Percentiles rank a stretch among this genome's conserved stretches.
phyloP scores from a whole-genome alignment of 768 basidiomycete species.

The Amanita brunnescens region DNA sequence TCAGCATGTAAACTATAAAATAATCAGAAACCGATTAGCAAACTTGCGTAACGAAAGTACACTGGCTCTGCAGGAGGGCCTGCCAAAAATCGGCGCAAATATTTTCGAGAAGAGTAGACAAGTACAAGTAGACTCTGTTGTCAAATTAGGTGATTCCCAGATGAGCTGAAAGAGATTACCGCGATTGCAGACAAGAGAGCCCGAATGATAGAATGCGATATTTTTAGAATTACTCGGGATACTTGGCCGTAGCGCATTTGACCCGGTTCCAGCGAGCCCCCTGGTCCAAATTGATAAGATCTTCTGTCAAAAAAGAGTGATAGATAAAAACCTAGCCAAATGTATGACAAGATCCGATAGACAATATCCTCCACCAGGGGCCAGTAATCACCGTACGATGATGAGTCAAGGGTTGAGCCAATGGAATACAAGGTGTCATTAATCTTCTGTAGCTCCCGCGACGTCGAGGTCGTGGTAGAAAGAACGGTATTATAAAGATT shows the following conservation, averaged over 20 bases:
- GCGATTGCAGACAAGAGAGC: not conserved
- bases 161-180: not conserved
- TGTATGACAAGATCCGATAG: slow-evolving; percentile 3
- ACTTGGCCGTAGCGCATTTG: not conserved
- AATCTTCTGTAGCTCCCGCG: slow-evolving; percentile 36
- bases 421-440: slow-evolving; percentile 33
- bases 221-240: not conserved
- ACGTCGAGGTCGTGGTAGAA: slow-evolving; percentile 29
- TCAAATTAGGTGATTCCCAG: not conserved
- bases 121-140: slow-evolving; percentile 3
- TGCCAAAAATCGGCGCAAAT: not conserved
- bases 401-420: slow-evolving; percentile 17
- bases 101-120: not conserved
- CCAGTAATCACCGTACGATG: slow-evolving; percentile 6
- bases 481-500: slow-evolving; percentile 27
- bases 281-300: not conserved
- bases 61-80: not conserved
- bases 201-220: not conserved
- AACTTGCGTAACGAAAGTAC: not conserved
- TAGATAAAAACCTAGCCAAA: not conserved
- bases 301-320: not conserved
- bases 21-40: not conserved
- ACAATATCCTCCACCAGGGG: slow-evolving; percentile 8
- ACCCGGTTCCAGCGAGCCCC: not conserved
- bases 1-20: not conserved